Evolutionary conservation across 129 eudicot genomes (phyloP).

Genomic region (Dittrichia graveolens): DNA sequence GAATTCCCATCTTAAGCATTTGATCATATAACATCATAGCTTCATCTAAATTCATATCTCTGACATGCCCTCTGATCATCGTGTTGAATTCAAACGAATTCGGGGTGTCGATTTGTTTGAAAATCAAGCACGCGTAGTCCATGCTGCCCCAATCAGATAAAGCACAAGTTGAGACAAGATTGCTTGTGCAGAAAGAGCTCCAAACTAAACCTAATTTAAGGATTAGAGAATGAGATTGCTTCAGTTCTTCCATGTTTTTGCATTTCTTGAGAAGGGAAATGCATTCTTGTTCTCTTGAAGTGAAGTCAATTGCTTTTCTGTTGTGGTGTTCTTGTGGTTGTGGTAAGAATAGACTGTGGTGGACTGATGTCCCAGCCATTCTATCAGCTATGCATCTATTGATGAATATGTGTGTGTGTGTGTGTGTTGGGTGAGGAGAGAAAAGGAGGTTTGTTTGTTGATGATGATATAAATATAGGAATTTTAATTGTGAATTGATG

Average conservation of each 20-base stretch:
- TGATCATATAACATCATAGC: conserved; percentile 39
- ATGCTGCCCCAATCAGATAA: conserved; percentile 77
- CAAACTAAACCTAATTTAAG: conserved; percentile 56
- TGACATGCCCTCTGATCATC: conserved; percentile 61
- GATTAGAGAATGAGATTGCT: conserved; percentile 71
- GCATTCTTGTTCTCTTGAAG: conserved; percentile 66
- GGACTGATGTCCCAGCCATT: conserved; percentile 73
- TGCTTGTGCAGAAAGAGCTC: conserved; percentile 63
- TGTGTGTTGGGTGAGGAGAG: not conserved
- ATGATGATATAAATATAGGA: not conserved
- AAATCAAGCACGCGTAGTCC: conserved; percentile 79
- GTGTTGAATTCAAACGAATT: conserved; percentile 64
- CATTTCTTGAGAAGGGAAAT: conserved; percentile 60
- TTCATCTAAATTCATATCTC: conserved; percentile 47
- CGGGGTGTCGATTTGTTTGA: conserved; percentile 59
- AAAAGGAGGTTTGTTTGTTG: not conserved
- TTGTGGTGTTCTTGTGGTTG: conserved; percentile 44
- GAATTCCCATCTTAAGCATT: conserved; percentile 40
- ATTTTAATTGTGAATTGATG: conserved; percentile 3
- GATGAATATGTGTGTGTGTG: not conserved
- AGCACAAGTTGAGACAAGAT: conserved; percentile 71
- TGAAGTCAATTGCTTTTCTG: conserved; percentile 41
- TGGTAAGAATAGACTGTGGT: conserved; percentile 50
- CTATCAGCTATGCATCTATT: conserved; percentile 24
- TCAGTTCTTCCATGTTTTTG: conserved; percentile 56